Base-by-base conservation (phyloP, 2,329 filamentous ascomycete species). In the Exserohilum rostratum region DNA sequence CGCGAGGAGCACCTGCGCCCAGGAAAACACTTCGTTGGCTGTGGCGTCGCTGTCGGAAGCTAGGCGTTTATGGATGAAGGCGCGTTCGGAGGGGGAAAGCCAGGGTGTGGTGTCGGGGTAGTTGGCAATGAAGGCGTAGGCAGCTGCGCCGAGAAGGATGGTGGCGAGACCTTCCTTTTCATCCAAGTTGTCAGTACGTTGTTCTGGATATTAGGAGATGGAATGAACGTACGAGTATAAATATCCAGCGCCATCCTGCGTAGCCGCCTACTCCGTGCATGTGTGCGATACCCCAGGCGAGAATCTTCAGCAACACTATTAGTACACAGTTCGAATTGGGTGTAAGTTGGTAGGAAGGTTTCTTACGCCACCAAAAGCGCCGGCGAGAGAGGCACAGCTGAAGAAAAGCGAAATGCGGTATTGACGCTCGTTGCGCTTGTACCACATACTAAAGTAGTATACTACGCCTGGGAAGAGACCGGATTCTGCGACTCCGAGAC, bases 41-140 rank as follows among this genome's bases (percentile, higher is more conserved):
- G 85, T 90, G 0, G 88, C 85, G 65, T 92, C 89, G 58, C 83
- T 87, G 62, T 92, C 88, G 5, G 82, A 80, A 9, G 85, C 84
- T 0, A 93, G 79, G 0, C 90, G 84, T 9, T 82, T 78, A 18
- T 85, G 81, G 44, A 91, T 83, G 52, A 82, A 85, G 0, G 78
- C 74, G 1, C 86, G 77, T 57, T 83, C 79, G 2, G 76, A 66
- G 2, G 82, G 76, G 0, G 76, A 80, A 9, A 89, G 75, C 58
- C 88, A 88, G 2, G 77, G 78, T 3, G 86, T 83, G 0, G 80
- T 87, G 30, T 80, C 77, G 0, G 86, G 86, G 51, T 87, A 88
- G 71, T 90, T 87, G 48, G 87, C 80, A n/a, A 90, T 83, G 69
- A 89, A 86, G 68, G 80, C 84, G 70, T 84, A 77, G 5, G 71